Evolutionary conservation across 805 yeast genomes (phyloP).

Genomic region (Brettanomyces bruxellensis): DNA sequence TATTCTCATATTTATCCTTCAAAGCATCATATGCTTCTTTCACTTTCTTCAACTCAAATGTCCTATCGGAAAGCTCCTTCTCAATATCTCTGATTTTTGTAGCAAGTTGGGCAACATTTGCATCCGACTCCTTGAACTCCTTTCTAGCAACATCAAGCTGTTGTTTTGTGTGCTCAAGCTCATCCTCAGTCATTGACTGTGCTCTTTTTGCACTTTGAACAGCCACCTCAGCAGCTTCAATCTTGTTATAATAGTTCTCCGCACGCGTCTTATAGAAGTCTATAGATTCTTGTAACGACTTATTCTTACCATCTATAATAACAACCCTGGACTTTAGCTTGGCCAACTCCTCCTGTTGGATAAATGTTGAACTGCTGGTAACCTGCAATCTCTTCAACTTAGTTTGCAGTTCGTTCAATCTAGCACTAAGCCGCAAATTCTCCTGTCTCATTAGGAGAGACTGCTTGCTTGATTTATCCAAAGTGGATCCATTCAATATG

Average conservation of each 20-base stretch:
- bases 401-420: slow-evolving; percentile 27
- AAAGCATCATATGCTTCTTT: slow-evolving; percentile 40
- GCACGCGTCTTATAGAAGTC: slow-evolving; percentile 62
- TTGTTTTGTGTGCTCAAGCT: slow-evolving; percentile 42
- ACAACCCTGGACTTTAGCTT: slow-evolving; percentile 51
- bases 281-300: slow-evolving; percentile 44
- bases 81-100: slow-evolving; percentile 42
- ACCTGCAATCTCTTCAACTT: slow-evolving; percentile 23
- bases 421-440: slow-evolving; percentile 25
- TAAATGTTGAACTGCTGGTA: slow-evolving; percentile 17
- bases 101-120: slow-evolving; percentile 43
- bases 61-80: slow-evolving; percentile 46
- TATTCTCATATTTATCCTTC: slow-evolving; percentile 41
- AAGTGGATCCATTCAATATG: slow-evolving; percentile 1
- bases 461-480: slow-evolving; percentile 12
- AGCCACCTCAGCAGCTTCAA: slow-evolving; percentile 74
- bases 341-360: slow-evolving; percentile 27
- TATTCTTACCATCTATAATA: slow-evolving; percentile 44
- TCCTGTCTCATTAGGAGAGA: slow-evolving; percentile 22
- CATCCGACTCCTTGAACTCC: slow-evolving; percentile 47
- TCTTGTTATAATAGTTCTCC: slow-evolving; percentile 60
- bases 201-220: slow-evolving; percentile 54
- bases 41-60: slow-evolving; percentile 43
- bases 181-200: slow-evolving; percentile 44
- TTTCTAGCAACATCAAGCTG: slow-evolving; percentile 38